phyloP scores from a whole-genome alignment of 768 basidiomycete species.

The Epithele typhae region DNA sequence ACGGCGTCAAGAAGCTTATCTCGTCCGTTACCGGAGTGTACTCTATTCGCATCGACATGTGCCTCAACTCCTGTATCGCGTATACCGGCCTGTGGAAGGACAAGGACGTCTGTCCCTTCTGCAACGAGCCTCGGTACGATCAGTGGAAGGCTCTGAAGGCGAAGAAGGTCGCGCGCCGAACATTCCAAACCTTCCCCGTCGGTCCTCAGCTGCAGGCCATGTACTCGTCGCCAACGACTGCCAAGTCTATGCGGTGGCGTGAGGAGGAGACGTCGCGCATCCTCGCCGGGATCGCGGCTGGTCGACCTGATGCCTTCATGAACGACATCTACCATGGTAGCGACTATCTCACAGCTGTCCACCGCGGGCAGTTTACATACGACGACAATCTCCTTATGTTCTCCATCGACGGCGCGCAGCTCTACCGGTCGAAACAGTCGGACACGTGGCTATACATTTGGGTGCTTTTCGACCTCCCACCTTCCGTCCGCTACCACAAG shows the following conservation, averaged over 20 bases:
- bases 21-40: constrained; percentile 26
- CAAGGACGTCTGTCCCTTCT: constrained; percentile 28
- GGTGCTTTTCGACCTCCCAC: constrained; percentile 19
- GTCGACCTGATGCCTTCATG: too few relatives aligned
- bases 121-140: constrained; percentile 28
- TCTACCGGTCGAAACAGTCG: constrained; percentile 23
- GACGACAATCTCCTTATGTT: constrained; percentile 5
- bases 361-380: too few relatives aligned
- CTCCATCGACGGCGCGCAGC: constrained; percentile 16
- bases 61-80: constrained; percentile 35
- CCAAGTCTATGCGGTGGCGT: too few relatives aligned
- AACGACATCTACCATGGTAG: too few relatives aligned
- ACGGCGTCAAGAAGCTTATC: constrained; percentile 26
- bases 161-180: constrained; percentile 28
- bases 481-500: constrained; percentile 27
- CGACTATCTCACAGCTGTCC: too few relatives aligned
- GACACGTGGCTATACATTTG: constrained; percentile 14
- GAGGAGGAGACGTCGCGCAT: too few relatives aligned
- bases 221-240: too few relatives aligned
- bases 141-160: too few relatives aligned
- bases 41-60: constrained; percentile 37
- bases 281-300: neutral
- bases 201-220: too few relatives aligned
- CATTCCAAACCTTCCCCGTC: constrained; percentile 36
- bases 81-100: constrained; percentile 35